Base-by-base conservation (phyloP, 108 stramenopile genomes). In the Pseudonitzschia pungens region DNA sequence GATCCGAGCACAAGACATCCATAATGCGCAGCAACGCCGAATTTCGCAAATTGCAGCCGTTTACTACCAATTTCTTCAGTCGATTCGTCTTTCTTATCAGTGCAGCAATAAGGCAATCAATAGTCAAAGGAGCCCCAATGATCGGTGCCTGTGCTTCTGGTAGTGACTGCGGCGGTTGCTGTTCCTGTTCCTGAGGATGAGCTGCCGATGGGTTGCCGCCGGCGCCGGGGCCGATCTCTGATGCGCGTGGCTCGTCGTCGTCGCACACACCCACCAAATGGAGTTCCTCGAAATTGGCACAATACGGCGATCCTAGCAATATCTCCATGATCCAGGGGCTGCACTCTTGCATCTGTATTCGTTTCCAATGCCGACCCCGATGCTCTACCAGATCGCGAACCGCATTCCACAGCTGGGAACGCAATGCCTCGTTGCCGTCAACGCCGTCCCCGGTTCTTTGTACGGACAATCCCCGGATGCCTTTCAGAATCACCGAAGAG, bases 21-120 rank as follows among this genome's bases (percentile, higher is more conserved):
- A 65, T 65, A 41, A 65, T 65, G 16, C 31, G 36, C 14, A 65
- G 18, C 41, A 65, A 44, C 32, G 32, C 40, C 15, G 36, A 65
- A 41, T 43, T 42, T 20, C 0, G 6, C 8, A 65, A 40, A 18
- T 65, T 44, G 40, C 64, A 65, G 31, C 40, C 24, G 0, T 44
- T 41, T 41, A 65, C 0, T 8, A 65, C 24, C 36, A 65, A 9
- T 20, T 31, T 16, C 21, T 41, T 33, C 0, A 44, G 31, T 26
- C 57, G 57, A 4, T 42, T 42, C 9, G 64, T 65, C 31, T 65
- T 41, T 24, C 31, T 65, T 18, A 65, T 14, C 24, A 65, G 24
- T 8, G 32, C 6, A 36, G 42, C 40, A 24, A 65, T 41, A 18
- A 43, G 42, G 21, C 21, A 10, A 36, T 43, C 24, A 0, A 16